Conservation (phyloP, 2,329 filamentous ascomycete species). For the Bisporella sp. region DNA sequence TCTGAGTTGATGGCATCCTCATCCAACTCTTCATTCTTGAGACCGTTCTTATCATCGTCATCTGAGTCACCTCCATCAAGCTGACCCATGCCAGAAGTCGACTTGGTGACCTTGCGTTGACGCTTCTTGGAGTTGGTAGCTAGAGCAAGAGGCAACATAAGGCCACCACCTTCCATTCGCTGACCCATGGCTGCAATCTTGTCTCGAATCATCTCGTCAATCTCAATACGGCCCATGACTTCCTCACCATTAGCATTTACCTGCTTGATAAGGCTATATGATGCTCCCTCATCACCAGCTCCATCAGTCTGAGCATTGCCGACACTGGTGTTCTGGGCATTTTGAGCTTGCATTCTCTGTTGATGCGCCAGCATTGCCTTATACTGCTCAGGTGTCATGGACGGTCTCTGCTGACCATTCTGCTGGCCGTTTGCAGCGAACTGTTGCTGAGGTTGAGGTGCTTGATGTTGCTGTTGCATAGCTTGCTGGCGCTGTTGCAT, state of each 20-base stretch:
- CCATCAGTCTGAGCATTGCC: slow-evolving; percentile 69
- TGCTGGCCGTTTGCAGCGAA: slow-evolving; percentile 24
- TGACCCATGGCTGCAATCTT: slow-evolving; percentile 60
- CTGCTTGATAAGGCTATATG: slow-evolving; percentile 51
- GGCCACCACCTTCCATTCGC: slow-evolving; percentile 65
- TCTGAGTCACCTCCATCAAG: slow-evolving; percentile 51
- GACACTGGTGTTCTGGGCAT: slow-evolving; percentile 40
- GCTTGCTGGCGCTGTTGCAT: slow-evolving; percentile 19
- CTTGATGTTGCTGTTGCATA: slow-evolving; percentile 27
- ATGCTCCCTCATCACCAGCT: slow-evolving; percentile 47
- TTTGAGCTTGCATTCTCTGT: slow-evolving; percentile 26
- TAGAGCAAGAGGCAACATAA: slow-evolving; percentile 61
- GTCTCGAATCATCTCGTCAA: slow-evolving; percentile 63
- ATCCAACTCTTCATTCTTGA: slow-evolving; percentile 54
- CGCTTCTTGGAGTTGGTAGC: slow-evolving; percentile 30
- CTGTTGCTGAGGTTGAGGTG: slow-evolving; percentile 16
- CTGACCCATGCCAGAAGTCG: slow-evolving; percentile 31
- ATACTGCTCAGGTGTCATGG: slow-evolving; percentile 16
- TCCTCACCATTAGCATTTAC: slow-evolving; percentile 46
- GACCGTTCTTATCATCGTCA: slow-evolving; percentile 54
- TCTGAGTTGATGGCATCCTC: slow-evolving; percentile 99
- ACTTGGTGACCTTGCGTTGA: slow-evolving; percentile 22
- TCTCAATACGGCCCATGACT: slow-evolving; percentile 52
- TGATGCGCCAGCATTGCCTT: slow-evolving; percentile 26
- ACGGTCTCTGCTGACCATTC: slow-evolving; percentile 14